phyloP scores from a whole-genome alignment of 768 basidiomycete genomes.

The Pleurotus ostreatus region DNA sequence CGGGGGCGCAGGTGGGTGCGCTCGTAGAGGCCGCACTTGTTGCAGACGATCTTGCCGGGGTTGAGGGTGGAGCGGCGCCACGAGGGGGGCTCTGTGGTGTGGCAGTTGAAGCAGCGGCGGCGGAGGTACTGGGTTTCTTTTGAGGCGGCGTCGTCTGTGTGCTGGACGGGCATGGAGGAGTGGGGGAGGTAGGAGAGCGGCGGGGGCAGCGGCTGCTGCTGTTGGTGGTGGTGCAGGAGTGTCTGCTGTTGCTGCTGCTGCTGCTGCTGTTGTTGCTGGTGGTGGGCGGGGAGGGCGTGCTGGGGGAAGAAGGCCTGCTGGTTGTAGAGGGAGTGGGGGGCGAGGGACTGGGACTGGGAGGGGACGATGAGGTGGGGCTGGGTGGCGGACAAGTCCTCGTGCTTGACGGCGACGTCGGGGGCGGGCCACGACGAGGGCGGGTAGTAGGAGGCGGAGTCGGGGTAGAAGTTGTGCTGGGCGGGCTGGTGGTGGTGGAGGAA shows the following conservation, averaged over 20 bases:
- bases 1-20: conserved; percentile 82
- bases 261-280: conserved; percentile 27
- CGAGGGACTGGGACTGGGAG: conserved; percentile 9
- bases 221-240: conserved; percentile 54
- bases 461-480: conserved; percentile 28
- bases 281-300: conserved; percentile 56
- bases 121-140: conserved; percentile 92
- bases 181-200: conserved; percentile 31
- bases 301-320: conserved; percentile 30
- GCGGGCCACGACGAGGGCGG: conserved; percentile 16
- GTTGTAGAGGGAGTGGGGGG: conserved; percentile 30
- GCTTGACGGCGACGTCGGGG: conserved; percentile 29
- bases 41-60: conserved; percentile 91
- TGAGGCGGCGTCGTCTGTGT: conserved; percentile 86
- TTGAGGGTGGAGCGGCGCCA: conserved; percentile 88
- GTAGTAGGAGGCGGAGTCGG: conserved; percentile 14
- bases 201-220: conserved; percentile 35
- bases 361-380: conserved; percentile 10
- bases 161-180: conserved; percentile 67
- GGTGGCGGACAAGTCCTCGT: conserved; percentile 17
- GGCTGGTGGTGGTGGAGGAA: conserved; percentile 39
- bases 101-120: conserved; percentile 86
- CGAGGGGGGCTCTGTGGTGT: conserved; percentile 84
- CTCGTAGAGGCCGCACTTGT: conserved; percentile 90
- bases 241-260: conserved; percentile 30